Evolutionary conservation across 345 rosid genomes (phyloP).

Genomic region (Kernera saxatilis): DNA sequence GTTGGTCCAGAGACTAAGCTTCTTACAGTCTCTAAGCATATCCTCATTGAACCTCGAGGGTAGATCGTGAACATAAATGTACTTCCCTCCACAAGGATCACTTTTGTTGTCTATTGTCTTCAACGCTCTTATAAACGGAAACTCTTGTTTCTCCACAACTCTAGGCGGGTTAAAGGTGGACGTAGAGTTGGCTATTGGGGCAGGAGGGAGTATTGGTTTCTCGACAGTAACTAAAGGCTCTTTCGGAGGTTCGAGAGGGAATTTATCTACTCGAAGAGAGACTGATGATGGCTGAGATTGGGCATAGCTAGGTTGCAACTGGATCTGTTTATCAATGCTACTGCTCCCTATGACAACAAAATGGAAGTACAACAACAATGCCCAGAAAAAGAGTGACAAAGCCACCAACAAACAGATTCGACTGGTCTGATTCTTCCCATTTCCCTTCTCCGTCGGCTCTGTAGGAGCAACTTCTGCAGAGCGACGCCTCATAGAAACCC

Average conservation of each 20-base stretch:
- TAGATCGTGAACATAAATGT: slow-evolving; percentile 71
- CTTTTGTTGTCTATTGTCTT: slow-evolving; percentile 67
- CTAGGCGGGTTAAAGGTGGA: slow-evolving; percentile 9
- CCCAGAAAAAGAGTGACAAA: slow-evolving; percentile 60
- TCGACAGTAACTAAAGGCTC: slow-evolving; percentile 4
- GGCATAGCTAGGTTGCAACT: slow-evolving; percentile 21
- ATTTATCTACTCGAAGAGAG: slow-evolving; percentile 26
- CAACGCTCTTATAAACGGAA: slow-evolving; percentile 60
- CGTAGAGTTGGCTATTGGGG: neutral
- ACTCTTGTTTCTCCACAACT: slow-evolving; percentile 28
- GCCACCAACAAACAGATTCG: slow-evolving; percentile 51
- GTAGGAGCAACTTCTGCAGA: slow-evolving; percentile 30
- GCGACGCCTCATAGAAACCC: slow-evolving; percentile 64
- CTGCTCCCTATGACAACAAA: slow-evolving; percentile 47
- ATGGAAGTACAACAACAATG: slow-evolving; percentile 59
- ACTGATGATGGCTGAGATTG: slow-evolving; percentile 17
- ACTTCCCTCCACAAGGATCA: slow-evolving; percentile 81
- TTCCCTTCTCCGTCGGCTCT: slow-evolving; percentile 58
- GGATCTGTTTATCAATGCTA: slow-evolving; percentile 33
- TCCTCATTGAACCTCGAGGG: slow-evolving; percentile 80
- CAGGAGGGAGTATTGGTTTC: slow-evolving; percentile 17
- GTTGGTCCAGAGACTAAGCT: slow-evolving; percentile 83
- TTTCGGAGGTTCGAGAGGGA: slow-evolving; percentile 25
- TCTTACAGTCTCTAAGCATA: slow-evolving; percentile 77
- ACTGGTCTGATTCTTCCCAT: slow-evolving; percentile 45